A percentile compares a stretch with the other conserved stretches of the same genome.
These are phyloP conservation scores for Rhizopogon rudus DNA, from an alignment of 768 basidiomycete species.

Conservation along the genomic window DNA sequence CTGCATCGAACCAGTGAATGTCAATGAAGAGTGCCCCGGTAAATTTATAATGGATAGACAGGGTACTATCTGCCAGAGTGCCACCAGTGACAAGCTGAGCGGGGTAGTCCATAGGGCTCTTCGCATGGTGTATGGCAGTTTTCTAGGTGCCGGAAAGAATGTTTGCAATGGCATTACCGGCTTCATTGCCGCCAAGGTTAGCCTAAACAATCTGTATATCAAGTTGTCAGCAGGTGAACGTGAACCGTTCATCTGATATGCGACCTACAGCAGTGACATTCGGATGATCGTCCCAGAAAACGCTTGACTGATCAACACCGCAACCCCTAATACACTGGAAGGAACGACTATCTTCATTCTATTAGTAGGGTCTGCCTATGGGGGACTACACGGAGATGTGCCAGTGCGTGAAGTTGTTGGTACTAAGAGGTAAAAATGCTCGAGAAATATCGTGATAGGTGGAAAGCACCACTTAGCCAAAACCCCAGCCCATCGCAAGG, in stretches of 20 bases:
- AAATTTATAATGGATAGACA: slow-evolving; percentile 60
- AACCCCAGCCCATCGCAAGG: slow-evolving; percentile 92
- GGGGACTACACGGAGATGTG: slow-evolving; percentile 51
- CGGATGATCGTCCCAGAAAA: slow-evolving; percentile 68
- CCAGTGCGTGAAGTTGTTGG: slow-evolving; percentile 66
- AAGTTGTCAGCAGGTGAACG: slow-evolving; percentile 8
- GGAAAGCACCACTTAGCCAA: slow-evolving; percentile 38
- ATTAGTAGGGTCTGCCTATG: not conserved
- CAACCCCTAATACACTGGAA: not conserved
- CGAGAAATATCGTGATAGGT: slow-evolving; percentile 27
- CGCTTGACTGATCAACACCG: slow-evolving; percentile 49
- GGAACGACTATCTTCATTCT: too few relatives aligned
- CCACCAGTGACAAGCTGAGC: slow-evolving; percentile 32
- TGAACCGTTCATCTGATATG: slow-evolving; percentile 36
- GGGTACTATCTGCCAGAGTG: slow-evolving; percentile 19
- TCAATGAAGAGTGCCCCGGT: slow-evolving; percentile 64
- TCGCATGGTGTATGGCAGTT: slow-evolving; percentile 66
- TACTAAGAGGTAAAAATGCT: slow-evolving; percentile 29
- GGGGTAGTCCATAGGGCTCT: slow-evolving; percentile 45
- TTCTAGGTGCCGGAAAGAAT: slow-evolving; percentile 75
- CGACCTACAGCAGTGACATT: slow-evolving; percentile 63
- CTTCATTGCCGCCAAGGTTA: slow-evolving; percentile 66
- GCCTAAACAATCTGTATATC: slow-evolving; percentile 39
- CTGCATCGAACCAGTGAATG: slow-evolving; percentile 67
- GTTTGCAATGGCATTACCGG: slow-evolving; percentile 72